Conservation (phyloP, 805 yeast genomes). For the Metschnikowia gelsemii region DNA sequence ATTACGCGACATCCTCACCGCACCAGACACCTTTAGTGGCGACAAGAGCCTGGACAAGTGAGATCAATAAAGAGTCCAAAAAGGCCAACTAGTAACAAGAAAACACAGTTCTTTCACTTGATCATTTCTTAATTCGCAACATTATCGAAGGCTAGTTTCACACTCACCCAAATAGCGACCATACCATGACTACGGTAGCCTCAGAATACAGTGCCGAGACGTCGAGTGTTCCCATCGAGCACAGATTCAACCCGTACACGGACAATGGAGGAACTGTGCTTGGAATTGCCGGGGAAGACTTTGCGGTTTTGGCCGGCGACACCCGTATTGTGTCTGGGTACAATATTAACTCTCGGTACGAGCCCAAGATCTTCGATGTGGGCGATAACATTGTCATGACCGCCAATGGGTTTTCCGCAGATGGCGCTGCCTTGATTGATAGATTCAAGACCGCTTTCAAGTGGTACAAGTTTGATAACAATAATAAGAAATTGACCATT, state of each 20-base stretch:
- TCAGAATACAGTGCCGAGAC: conserved; percentile 20
- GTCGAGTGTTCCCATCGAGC: conserved; percentile 69
- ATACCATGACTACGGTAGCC: conserved; percentile 20
- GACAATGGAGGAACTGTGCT: conserved; percentile 97
- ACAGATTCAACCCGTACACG: conserved; percentile 87
- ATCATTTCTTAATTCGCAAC: background rate
- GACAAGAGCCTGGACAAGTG: too few species aligned
- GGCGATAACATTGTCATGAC: conserved; percentile 87
- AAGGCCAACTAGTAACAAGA: background rate
- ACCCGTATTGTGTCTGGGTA: conserved; percentile 96
- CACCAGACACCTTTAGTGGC: too few species aligned
- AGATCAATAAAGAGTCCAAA: background rate
- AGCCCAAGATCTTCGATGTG: conserved; percentile 82
- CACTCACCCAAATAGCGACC: too few species aligned
- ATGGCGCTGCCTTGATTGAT: conserved; percentile 80
- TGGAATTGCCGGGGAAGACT: conserved; percentile 97
- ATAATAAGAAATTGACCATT: conserved; percentile 63
- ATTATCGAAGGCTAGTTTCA: too few species aligned
- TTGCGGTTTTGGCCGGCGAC: conserved; percentile 95
- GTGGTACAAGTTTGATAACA: conserved; percentile 92
- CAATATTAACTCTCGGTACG: conserved; percentile 87
- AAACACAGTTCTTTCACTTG: background rate
- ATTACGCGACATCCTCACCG: too few species aligned
- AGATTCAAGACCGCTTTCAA: conserved; percentile 67
- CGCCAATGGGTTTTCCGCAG: conserved; percentile 97